Evolutionary conservation across 495 filamentous ascomycete species (phyloP).

Genomic region (Physcia stellaris): DNA sequence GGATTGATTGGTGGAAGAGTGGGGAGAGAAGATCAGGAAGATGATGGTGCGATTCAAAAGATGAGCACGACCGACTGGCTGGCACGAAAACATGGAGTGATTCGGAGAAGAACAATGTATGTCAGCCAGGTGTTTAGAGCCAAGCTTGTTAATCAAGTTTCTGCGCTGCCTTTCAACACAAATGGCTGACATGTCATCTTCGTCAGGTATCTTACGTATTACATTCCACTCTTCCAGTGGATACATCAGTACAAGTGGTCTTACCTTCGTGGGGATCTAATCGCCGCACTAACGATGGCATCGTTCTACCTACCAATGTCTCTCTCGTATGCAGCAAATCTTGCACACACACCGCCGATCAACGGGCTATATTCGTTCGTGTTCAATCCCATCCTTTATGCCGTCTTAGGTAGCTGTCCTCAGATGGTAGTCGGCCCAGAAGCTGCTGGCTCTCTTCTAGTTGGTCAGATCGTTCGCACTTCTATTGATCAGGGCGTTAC

Average conservation of each 20-base stretch:
- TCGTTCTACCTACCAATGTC: conserved; percentile 98
- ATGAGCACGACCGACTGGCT: too few relatives aligned
- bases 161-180: too few relatives aligned
- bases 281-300: conserved; percentile 78
- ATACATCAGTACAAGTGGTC: conserved; percentile 67
- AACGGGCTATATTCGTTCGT: conserved; percentile 94
- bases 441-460: conserved; percentile 81
- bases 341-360: conserved; percentile 85
- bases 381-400: conserved; percentile 82
- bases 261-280: conserved; percentile 73
- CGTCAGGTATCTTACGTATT: conserved; percentile 77
- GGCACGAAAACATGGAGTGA: too few relatives aligned
- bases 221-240: conserved; percentile 85
- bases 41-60: too few relatives aligned
- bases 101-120: too few relatives aligned
- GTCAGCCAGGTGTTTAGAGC: too few relatives aligned
- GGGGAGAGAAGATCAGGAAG: too few relatives aligned
- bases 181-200: too few relatives aligned
- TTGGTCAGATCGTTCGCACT: conserved; percentile 69
- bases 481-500: conserved; percentile 55
- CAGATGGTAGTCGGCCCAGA: conserved; percentile 93
- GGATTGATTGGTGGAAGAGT: too few relatives aligned
- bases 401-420: conserved; percentile 78
- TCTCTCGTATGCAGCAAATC: conserved; percentile 81
- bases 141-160: too few relatives aligned